Evolutionary conservation across 306 rosid genomes (phyloP), one percentile per base, ranked within the genome.

Genomic region (Cajanus cajan): DNA sequence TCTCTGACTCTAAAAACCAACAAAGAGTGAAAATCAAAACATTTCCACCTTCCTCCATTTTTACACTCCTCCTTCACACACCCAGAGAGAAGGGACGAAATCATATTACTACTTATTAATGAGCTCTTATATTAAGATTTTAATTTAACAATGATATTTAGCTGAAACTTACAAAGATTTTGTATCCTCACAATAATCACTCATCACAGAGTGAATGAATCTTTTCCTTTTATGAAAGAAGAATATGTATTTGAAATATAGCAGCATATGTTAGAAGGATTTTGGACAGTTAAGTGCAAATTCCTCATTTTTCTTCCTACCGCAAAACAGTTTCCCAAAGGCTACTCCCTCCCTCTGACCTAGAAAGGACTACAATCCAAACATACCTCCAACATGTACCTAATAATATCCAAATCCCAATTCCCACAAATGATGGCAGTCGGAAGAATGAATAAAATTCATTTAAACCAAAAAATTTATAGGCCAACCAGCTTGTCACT

Each of bases 401-500:
- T 28, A 28, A 52, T 25, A 45, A 71, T 21, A 76, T 48, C n/a
- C 48, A 76, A 33, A 47, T 34, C 82, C 55, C 5, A 77, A 36
- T 55, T 58, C 67, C 58, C 33, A 10, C 40, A 76, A 34, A 63
- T 41, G 45, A 67, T 21, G 33, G 55, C 13, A 34, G 64, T 57
- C 14, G 41, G 22, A 74, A 71, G 51, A 77, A 69, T 24, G 72
- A 8, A 12, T 55, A 66, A 71, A 43, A 39, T 4, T 13, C 28
- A 18, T 21, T 21, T 4, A 28, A 52, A 75, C 59, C 11, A 33
- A 24, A 69, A n/a, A 62, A 39, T 8, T 39, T 19, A 28, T 14
- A 21, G 8, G 14, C 37, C 52, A 67, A 67, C 11, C 34, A 80
- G 34, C 21, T 65, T 76, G 78, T 22, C 59, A 9, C 25, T 1